phyloP scores from a whole-genome alignment of 225 moss, liverwort and hornwort genomes.

The Pseudisothecium myosuroides region DNA sequence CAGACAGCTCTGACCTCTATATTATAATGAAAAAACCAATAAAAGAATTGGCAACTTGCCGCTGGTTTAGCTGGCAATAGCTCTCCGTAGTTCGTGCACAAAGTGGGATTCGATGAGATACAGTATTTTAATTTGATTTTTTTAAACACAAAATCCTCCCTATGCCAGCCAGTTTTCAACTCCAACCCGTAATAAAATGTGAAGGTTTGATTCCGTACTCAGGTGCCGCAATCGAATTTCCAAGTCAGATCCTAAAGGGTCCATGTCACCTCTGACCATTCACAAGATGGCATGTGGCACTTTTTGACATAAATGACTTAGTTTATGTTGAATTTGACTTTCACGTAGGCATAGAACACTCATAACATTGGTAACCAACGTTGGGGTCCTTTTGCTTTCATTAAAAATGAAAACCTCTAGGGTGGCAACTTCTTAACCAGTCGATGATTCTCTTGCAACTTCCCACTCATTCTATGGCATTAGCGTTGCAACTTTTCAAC shows the following conservation, averaged over 20 bases:
- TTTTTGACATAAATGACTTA: not conserved
- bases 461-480: not conserved
- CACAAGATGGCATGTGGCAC: not conserved
- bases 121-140: too few relatives aligned
- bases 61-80: not conserved
- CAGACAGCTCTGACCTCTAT: not conserved
- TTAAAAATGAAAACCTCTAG: rapidly evolving
- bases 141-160: too few relatives aligned
- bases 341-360: not conserved
- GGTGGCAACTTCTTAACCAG: not conserved
- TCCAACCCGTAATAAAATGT: too few relatives aligned
- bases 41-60: not conserved
- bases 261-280: not conserved
- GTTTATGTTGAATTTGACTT: too few relatives aligned
- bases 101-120: not conserved
- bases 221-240: not conserved
- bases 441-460: not conserved
- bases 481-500: not conserved
- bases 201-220: not conserved
- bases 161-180: too few relatives aligned
- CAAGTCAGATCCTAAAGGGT: not conserved
- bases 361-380: not conserved
- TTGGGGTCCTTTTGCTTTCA: not conserved
- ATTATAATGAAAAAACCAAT: not conserved
- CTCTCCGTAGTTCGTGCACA: not conserved